Evolutionary conservation across 2,329 filamentous ascomycete species (phyloP).

Genomic region (Colletotrichum kahawae): DNA sequence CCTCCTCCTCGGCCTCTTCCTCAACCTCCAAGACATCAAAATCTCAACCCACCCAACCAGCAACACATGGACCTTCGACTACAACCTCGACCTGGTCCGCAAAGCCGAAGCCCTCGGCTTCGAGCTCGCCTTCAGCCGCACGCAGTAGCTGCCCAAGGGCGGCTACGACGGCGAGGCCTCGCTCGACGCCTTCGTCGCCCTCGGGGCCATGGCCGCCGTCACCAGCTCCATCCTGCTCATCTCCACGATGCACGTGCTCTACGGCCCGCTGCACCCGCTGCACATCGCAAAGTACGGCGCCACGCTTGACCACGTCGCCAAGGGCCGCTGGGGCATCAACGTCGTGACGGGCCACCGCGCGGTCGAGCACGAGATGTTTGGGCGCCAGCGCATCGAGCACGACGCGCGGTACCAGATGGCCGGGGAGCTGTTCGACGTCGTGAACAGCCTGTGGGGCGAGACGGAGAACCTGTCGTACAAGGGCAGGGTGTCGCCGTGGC

Average conservation of each 20-base stretch:
- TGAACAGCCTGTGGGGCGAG: constrained; percentile 82
- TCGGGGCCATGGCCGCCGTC: background rate
- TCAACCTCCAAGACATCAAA: constrained; percentile 2
- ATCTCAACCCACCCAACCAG: background rate
- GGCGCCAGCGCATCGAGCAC: background rate
- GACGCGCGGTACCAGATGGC: background rate
- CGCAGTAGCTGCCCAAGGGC: background rate
- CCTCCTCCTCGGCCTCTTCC: background rate
- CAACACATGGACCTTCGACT: background rate
- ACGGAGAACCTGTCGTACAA: constrained; percentile 71
- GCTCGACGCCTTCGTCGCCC: background rate
- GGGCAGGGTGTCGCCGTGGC: background rate
- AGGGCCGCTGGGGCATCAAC: background rate
- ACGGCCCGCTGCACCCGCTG: background rate
- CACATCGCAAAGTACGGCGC: constrained; percentile 5
- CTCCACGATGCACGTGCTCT: constrained; percentile 4
- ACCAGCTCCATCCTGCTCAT: background rate
- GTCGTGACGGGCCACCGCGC: background rate
- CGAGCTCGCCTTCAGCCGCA: background rate
- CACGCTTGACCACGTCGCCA: background rate
- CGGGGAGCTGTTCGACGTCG: constrained; percentile 66
- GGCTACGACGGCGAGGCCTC: background rate
- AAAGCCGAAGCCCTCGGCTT: background rate
- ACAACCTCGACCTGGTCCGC: background rate
- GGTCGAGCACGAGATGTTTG: background rate